Evolutionary conservation across 805 yeast species (phyloP).

Genomic region (Barnettozyma salicaria): DNA sequence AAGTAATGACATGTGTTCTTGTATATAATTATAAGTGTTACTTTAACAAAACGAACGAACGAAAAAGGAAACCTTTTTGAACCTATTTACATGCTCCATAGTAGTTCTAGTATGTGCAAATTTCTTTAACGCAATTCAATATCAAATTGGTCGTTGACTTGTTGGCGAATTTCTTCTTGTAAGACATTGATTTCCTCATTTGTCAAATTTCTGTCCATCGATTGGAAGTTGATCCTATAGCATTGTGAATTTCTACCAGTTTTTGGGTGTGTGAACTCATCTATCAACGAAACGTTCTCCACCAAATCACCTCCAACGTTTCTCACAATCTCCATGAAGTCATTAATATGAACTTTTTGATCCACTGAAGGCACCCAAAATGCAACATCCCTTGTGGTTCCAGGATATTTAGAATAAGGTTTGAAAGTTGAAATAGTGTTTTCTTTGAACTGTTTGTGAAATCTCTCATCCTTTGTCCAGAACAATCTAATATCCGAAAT

Average conservation of each 20-base stretch:
- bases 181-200: conserved; percentile 75
- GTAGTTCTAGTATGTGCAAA: too few relatives aligned
- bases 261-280: conserved; percentile 82
- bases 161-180: conserved; percentile 58
- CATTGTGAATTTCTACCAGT: conserved; percentile 73
- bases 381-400: conserved; percentile 79
- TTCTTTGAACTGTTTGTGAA: conserved; percentile 60
- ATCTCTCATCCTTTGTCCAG: conserved; percentile 83
- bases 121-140: conserved; percentile 47
- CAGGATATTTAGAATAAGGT: conserved; percentile 90
- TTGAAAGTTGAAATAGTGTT: conserved; percentile 66
- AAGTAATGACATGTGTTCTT: conserved; percentile 8
- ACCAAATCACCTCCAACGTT: conserved; percentile 80
- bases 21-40: conserved; percentile 9
- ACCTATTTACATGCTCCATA: conserved; percentile 4
- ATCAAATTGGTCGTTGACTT: conserved; percentile 44
- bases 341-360: conserved; percentile 63
- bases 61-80: neutral
- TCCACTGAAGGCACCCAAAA: conserved; percentile 69
- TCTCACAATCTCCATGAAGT: conserved; percentile 89
- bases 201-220: conserved; percentile 90
- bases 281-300: conserved; percentile 75
- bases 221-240: conserved; percentile 86
- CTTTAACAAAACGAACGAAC: neutral
- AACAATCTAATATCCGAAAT: conserved; percentile 92